Evolutionary conservation across 2,329 filamentous ascomycete genomes (phyloP).

Genomic region (Cercospora canescens): DNA sequence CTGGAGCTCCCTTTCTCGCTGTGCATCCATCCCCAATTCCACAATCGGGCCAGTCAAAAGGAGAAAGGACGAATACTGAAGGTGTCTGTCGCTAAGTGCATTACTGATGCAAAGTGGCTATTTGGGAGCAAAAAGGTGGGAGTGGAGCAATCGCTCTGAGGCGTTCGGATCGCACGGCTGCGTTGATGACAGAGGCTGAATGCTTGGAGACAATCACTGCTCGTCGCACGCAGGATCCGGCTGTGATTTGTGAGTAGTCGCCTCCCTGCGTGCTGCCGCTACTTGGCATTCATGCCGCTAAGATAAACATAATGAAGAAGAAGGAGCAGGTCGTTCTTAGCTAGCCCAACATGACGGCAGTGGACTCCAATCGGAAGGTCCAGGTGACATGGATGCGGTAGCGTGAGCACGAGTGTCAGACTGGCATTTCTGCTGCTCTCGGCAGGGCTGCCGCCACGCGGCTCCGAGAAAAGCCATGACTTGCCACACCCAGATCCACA

Average conservation of each 20-base stretch:
- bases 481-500: background rate
- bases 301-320: background rate
- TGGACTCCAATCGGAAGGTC: background rate
- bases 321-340: background rate
- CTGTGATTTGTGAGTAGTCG: background rate
- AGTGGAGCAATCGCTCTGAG: background rate
- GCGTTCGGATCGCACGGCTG: constrained; percentile 5
- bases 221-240: background rate
- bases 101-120: background rate
- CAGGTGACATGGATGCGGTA: background rate
- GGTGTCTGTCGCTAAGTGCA: background rate
- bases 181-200: background rate
- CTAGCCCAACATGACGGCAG: background rate
- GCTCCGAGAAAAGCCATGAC: background rate
- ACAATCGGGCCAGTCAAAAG: background rate
- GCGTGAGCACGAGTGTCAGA: background rate
- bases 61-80: background rate
- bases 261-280: background rate
- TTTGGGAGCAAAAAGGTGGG: background rate
- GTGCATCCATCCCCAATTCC: background rate
- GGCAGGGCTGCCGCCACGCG: background rate
- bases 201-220: background rate
- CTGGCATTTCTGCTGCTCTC: background rate
- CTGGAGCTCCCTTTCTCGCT: constrained; percentile 9
- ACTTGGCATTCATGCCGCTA: constrained; percentile 1